Evolutionary conservation across 2,329 filamentous ascomycete species (phyloP).

Genomic region (Penicillium sp.): DNA sequence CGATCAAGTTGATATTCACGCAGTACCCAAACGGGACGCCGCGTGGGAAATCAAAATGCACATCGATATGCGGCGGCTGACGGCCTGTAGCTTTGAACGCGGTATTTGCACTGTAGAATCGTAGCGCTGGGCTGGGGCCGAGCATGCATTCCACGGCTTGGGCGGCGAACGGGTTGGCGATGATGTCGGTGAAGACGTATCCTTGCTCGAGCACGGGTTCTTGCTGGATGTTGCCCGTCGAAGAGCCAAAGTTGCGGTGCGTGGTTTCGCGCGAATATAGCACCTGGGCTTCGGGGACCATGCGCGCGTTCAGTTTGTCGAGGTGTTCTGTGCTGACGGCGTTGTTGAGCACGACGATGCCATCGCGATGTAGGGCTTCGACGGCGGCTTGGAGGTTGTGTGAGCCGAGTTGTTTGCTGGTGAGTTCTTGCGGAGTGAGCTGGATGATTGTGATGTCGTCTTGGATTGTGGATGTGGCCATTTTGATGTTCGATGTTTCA

Average conservation of each 20-base stretch:
- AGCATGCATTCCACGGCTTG: constrained; percentile 35
- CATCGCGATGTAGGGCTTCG: constrained; percentile 31
- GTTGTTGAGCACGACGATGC: constrained; percentile 37
- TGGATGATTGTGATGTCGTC: constrained; percentile 14
- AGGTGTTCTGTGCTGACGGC: constrained; percentile 30
- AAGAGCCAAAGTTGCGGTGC: constrained; percentile 24
- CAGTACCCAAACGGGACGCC: constrained; percentile 46
- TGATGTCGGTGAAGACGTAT: constrained; percentile 36
- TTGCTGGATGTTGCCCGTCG: constrained; percentile 40
- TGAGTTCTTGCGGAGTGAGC: constrained; percentile 11
- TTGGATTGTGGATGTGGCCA: constrained; percentile 8
- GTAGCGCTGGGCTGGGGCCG: constrained; percentile 33
- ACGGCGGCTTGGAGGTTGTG: constrained; percentile 22
- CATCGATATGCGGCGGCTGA: constrained; percentile 42
- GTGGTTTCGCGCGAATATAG: constrained; percentile 26
- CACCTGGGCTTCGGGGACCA: constrained; percentile 28
- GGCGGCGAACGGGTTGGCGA: constrained; percentile 37
- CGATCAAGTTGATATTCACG: constrained; percentile 46
- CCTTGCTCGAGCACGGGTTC: constrained; percentile 32
- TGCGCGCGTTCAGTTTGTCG: constrained; percentile 28
- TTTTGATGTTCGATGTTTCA: neutral
- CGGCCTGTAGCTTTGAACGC: constrained; percentile 34
- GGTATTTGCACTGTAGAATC: constrained; percentile 40
- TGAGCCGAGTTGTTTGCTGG: constrained; percentile 16
- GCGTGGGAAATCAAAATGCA: constrained; percentile 46